Percentiles rank a stretch among this genome's conserved stretches.
These are phyloP conservation scores for Penicillium riverlandense DNA, from an alignment of 495 filamentous ascomycete genomes.

Conservation along the genomic window DNA sequence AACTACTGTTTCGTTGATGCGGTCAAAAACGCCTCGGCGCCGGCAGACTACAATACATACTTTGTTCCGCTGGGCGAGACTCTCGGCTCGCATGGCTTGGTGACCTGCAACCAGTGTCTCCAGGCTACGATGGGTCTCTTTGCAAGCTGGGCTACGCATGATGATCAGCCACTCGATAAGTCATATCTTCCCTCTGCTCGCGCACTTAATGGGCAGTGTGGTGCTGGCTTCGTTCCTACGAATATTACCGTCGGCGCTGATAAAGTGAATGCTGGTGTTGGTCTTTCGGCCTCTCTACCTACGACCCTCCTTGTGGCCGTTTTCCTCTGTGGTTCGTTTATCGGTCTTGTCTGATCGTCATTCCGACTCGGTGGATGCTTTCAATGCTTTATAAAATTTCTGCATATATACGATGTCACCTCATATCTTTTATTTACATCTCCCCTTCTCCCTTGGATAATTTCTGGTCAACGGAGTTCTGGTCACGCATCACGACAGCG, in stretches of 20 bases:
- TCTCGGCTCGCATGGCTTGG: slow-evolving; percentile 53
- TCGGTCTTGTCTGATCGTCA: slow-evolving; percentile 1
- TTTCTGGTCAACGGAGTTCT: not conserved
- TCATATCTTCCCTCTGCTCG: slow-evolving; percentile 58
- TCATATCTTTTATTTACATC: slow-evolving; percentile 1
- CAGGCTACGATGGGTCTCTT: slow-evolving; percentile 65
- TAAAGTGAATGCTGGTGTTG: slow-evolving; percentile 4
- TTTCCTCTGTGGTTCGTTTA: not conserved
- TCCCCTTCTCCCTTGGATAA: not conserved
- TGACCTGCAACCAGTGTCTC: slow-evolving; percentile 64
- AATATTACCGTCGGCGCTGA: slow-evolving; percentile 40
- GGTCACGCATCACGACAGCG: slow-evolving; percentile 19
- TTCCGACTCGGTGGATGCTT: not conserved
- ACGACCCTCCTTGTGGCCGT: slow-evolving; percentile 1
- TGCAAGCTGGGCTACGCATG: slow-evolving; percentile 50
- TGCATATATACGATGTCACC: slow-evolving; percentile 2
- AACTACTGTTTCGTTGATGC: slow-evolving; percentile 72
- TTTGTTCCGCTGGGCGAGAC: slow-evolving; percentile 71
- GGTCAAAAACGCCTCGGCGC: slow-evolving; percentile 62
- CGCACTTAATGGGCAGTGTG: slow-evolving; percentile 60
- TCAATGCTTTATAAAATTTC: not conserved
- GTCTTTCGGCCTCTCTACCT: not conserved
- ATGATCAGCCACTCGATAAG: slow-evolving; percentile 46
- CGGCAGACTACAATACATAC: slow-evolving; percentile 70
- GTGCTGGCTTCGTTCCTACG: slow-evolving; percentile 52